Evolutionary conservation across 441 rosid species (phyloP).

Genomic region (Iberis amara): DNA sequence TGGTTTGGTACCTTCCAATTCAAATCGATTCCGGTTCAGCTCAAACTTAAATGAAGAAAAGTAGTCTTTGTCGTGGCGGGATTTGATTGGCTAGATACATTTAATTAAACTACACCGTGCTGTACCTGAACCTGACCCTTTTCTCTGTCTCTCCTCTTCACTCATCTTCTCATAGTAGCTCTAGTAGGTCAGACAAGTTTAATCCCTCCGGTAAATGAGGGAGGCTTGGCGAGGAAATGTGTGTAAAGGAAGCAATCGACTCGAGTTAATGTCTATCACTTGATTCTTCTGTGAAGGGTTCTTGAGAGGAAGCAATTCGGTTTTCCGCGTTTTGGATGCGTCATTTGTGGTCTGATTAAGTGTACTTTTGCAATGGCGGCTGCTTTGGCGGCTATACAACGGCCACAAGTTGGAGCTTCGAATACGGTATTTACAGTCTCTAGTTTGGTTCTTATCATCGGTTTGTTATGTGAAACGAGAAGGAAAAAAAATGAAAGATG

Average conservation of each 20-base stretch:
- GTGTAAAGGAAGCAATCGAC: constrained; percentile 5
- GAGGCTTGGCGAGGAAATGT: constrained; percentile 20
- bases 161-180: constrained; percentile 23
- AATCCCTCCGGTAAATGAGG: constrained; percentile 3
- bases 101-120: constrained; percentile 33
- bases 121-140: constrained; percentile 19
- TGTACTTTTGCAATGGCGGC: constrained; percentile 56
- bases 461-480: not conserved
- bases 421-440: constrained; percentile 53
- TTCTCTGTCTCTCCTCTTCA: constrained; percentile 22
- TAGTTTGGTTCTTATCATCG: not conserved
- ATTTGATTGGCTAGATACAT: constrained; percentile 29
- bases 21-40: too few relatives aligned
- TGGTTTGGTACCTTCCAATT: too few relatives aligned
- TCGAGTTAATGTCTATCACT: constrained; percentile 17
- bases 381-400: constrained; percentile 71
- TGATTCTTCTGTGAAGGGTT: constrained; percentile 15
- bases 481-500: not conserved
- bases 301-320: constrained; percentile 14
- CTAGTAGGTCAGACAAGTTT: constrained; percentile 44
- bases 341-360: constrained; percentile 5
- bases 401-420: constrained; percentile 59
- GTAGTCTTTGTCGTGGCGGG: constrained; percentile 34
- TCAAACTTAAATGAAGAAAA: not conserved
- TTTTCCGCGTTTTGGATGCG: not conserved